Base-by-base conservation (phyloP, 768 basidiomycete species). In the Lyophyllum decastes region DNA sequence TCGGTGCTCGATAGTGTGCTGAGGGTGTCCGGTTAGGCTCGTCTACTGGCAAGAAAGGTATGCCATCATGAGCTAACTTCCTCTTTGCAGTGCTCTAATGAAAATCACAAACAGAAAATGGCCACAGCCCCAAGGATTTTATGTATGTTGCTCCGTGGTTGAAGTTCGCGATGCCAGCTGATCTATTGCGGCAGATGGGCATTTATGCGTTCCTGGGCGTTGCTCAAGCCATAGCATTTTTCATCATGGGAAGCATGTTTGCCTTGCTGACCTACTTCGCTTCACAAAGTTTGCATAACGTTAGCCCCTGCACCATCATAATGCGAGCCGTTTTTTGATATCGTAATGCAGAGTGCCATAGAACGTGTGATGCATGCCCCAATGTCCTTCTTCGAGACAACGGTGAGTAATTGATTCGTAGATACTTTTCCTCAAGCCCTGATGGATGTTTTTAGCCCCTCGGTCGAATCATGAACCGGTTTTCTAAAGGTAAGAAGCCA, bases 321-420 rank as follows among this genome's bases (percentile, higher is more conserved):
- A 45, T 24, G 22, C 24, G 2, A 7, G 12, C 17, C 2, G 40
- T 19, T 47, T 21, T 44, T 35, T 46, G 7, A 21, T 11, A 16
- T 9, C 26, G 55, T 45, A 47, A 49, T 47, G 41, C 61, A 88
- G 85, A 73, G 72, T 58, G 86, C 90, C 5, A 82, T 91, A 54
- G 72, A 76, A 8, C 83, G 87, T 21, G 82, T 94, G 48, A 83
- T 95, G 81, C 83, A 87, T 68, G 91, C 92, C 0, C 93, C 93
- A 0, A 94, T 92, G 88, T 86, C 85, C 7, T 95, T 94, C 76
- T 95, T 94, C 67, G 94, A 95, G 67, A 94, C 88, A 1, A 92
- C 90, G 5, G 86, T 87, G 65, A 64, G 77, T 65, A 34, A 44
- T 16, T 17, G 24, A 41, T 10, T 21, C 48, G 12, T 34, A 25